phyloP scores from a whole-genome alignment of 2,329 filamentous ascomycete genomes.

The Penicillium verrucosum region DNA sequence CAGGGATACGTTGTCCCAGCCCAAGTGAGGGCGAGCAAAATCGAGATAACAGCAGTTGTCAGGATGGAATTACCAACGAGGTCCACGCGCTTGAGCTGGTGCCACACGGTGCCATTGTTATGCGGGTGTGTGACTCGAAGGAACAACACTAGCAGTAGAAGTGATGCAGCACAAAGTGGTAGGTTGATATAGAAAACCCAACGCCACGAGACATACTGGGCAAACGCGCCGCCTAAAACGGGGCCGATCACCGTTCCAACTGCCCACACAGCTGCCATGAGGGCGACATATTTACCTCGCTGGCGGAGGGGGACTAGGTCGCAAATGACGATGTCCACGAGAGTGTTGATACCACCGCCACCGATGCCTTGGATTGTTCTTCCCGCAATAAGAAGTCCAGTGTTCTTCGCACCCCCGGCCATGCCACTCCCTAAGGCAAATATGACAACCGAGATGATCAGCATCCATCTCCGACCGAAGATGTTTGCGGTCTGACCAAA shows the following conservation, averaged over 20 bases:
- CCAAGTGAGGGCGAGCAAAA: conserved; percentile 33
- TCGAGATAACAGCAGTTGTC: conserved; percentile 24
- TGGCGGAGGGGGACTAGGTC: conserved; percentile 9
- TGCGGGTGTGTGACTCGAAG: conserved; percentile 11
- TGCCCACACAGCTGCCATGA: conserved; percentile 4
- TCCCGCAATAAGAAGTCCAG: conserved; percentile 7
- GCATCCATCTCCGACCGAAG: conserved; percentile 49
- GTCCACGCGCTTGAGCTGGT: conserved; percentile 22
- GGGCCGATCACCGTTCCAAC: conserved; percentile 6
- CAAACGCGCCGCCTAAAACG: conserved; percentile 3
- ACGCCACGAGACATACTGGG: conserved; percentile 2
- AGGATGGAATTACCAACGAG: conserved; percentile 31
- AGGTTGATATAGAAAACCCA: conserved; percentile 13
- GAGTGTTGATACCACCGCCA: conserved; percentile 2
- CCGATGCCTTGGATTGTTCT: conserved; percentile 9
- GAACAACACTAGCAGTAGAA: background rate
- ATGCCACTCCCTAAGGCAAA: conserved; percentile 55
- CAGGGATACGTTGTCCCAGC: conserved; percentile 32
- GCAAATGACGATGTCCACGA: conserved; percentile 3
- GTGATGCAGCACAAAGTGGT: background rate
- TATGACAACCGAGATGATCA: conserved; percentile 43
- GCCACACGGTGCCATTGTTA: background rate
- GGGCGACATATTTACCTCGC: conserved; percentile 8
- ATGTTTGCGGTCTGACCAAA: conserved; percentile 52
- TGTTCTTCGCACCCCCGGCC: conserved; percentile 47